A percentile compares a stretch with the other conserved stretches of the same genome.
Evolutionary conservation across 108 stramenopile genomes (phyloP).

Genomic region (Skeletonema potamos): DNA sequence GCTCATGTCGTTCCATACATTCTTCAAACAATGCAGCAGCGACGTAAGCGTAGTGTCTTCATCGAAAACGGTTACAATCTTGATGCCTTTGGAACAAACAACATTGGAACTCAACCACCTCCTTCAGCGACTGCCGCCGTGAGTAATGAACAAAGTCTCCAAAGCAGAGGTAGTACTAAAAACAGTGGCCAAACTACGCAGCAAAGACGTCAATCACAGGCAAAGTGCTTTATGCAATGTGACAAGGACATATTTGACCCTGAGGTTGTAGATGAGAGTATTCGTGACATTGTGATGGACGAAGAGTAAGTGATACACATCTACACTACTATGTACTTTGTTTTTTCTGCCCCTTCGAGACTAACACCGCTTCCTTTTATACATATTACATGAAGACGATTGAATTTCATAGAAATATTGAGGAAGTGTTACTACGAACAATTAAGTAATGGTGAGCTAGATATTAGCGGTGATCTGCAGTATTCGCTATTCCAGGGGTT

Average conservation of each 20-base stretch:
- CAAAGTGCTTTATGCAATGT: background rate
- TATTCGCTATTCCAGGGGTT: slow-evolving; percentile 49
- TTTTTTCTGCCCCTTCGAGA: background rate
- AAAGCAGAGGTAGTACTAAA: background rate
- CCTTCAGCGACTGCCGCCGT: background rate
- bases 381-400: background rate
- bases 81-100: background rate
- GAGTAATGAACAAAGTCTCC: background rate
- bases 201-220: background rate
- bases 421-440: slow-evolving; percentile 44
- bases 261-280: background rate
- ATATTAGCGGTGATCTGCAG: slow-evolving; percentile 28
- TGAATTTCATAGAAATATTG: slow-evolving; percentile 49
- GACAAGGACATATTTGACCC: background rate
- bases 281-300: background rate
- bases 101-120: too few species aligned
- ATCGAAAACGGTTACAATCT: background rate
- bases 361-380: background rate
- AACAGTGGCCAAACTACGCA: background rate
- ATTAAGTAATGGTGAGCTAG: slow-evolving; percentile 51
- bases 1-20: slow-evolving; percentile 39
- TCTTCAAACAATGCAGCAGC: background rate
- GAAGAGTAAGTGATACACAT: background rate
- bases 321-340: background rate
- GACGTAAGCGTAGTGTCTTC: background rate